These are phyloP conservation scores for Laburnicola sp. DNA, from an alignment of 2,329 filamentous ascomycete genomes.

Conservation along the genomic window DNA sequence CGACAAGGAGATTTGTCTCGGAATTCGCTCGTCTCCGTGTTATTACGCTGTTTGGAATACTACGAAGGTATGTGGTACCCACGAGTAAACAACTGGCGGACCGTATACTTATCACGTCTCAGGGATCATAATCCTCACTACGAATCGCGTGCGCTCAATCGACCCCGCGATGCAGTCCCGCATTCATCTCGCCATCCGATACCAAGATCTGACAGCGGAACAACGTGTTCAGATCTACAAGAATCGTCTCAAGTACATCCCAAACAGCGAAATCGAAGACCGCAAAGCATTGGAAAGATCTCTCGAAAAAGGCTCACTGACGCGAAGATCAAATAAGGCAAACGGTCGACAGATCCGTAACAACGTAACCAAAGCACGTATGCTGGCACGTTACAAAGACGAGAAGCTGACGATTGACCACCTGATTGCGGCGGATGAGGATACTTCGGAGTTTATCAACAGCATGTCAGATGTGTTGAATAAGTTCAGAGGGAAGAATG, in stretches of 20 bases:
- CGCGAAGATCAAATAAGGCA: background rate
- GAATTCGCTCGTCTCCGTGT: constrained; percentile 19
- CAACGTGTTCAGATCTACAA: constrained; percentile 1
- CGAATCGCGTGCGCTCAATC: constrained; percentile 29
- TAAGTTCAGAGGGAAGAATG: constrained; percentile 1
- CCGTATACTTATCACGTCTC: too few relatives aligned
- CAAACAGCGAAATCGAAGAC: background rate
- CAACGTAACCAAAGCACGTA: background rate
- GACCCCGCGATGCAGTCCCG: constrained; percentile 29
- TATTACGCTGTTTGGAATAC: constrained; percentile 47
- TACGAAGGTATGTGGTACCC: constrained; percentile 43
- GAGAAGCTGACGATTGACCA: background rate
- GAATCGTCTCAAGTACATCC: background rate
- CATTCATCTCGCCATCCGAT: constrained; percentile 28
- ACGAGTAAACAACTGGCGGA: too few relatives aligned
- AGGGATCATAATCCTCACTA: constrained; percentile 23
- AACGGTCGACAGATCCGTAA: constrained; percentile 5
- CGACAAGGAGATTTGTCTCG: constrained; percentile 16
- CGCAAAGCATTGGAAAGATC: background rate
- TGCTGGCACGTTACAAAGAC: background rate
- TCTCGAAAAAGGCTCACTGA: background rate
- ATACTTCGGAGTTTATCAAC: background rate
- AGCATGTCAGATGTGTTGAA: constrained; percentile 1
- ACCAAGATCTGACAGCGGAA: constrained; percentile 12
- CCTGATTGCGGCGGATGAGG: background rate